phyloP scores from a whole-genome alignment of 2,329 filamentous ascomycete genomes.

The Rutstroemia sp. region DNA sequence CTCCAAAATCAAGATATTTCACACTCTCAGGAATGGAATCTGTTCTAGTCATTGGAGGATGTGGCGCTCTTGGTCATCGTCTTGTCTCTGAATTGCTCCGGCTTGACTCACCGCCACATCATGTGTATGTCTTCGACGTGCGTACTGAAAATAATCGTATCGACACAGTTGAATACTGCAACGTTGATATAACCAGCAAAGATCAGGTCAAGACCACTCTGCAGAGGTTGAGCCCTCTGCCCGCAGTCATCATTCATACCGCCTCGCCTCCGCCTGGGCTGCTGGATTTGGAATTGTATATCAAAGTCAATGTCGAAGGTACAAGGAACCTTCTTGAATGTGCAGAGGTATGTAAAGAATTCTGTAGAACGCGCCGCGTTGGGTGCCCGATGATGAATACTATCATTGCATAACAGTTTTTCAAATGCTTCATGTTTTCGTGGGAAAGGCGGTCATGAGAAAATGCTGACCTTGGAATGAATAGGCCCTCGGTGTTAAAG shows the following conservation, averaged over 20 bases:
- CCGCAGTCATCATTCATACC: slow-evolving; percentile 42
- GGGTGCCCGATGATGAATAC: background rate
- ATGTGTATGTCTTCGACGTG: slow-evolving; percentile 64
- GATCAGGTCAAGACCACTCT: slow-evolving; percentile 35
- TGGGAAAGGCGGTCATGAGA: too few relatives aligned
- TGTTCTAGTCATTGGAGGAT: slow-evolving; percentile 72
- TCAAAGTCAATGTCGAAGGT: slow-evolving; percentile 43
- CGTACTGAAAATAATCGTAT: slow-evolving; percentile 59
- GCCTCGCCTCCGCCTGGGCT: slow-evolving; percentile 35
- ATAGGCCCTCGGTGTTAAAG: slow-evolving; percentile 39
- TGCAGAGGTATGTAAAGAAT: background rate
- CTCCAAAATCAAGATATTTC: too few relatives aligned
- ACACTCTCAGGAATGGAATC: background rate
- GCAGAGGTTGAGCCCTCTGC: slow-evolving; percentile 34
- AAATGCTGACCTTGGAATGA: background rate
- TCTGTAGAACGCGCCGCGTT: background rate
- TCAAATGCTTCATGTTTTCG: too few relatives aligned
- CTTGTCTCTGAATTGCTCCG: slow-evolving; percentile 64
- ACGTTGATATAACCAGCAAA: slow-evolving; percentile 40
- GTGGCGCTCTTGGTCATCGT: slow-evolving; percentile 77
- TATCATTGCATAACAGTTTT: too few relatives aligned
- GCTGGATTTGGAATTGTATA: slow-evolving; percentile 31
- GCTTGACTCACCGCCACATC: slow-evolving; percentile 31
- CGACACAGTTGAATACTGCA: slow-evolving; percentile 39
- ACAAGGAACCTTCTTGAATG: slow-evolving; percentile 40